Base-by-base conservation (phyloP, 306 rosid species). In the Rubus idaeus region DNA sequence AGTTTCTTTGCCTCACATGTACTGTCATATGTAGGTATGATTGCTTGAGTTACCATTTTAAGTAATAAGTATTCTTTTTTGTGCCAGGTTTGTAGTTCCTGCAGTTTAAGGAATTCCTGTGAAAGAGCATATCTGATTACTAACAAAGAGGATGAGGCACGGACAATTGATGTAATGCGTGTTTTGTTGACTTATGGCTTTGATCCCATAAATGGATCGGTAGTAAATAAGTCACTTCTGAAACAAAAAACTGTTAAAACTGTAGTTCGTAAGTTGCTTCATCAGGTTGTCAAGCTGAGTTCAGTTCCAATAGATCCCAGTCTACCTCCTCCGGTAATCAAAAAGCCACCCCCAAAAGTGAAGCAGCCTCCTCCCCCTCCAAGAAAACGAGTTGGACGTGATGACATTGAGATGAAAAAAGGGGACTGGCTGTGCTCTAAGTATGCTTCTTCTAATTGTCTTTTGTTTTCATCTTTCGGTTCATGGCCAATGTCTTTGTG, bases 391-490 rank as follows among this genome's bases (percentile, higher is more conserved):
- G 90, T 95, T 78, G 97, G 97, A 53, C 93, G 96, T 23, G 97
- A 95, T 82, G 99, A 95, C 42, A 84, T 95, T 53, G 99, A 95
- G 89, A 95, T 95, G 99, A 95, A 95, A 80, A 92, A 88, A 60
- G 99, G 98, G 75, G 99, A 95, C 82, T 95, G 99, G 97, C 92
- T 90, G 8, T 95, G 99, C 89, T 90, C 99, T 17, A 95, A 95
- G 99, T 95, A 95, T 71, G 97, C 75, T 79, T 67, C 60, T 71
- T 49, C 50, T 70, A 44, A 5, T 14, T 74, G 20, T 72, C 17
- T 68, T 62, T 30, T 51, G 57, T 81, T 58, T 80, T 60, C 62
- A 76, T 80, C 68, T 78, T 37, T 17, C 2, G 23, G 70, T 35
- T 81, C 50, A 58, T 80, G 77, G 53, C 41, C 75, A 10, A 21